Evolutionary conservation across 352 stramenopile species (phyloP), one percentile per base, ranked within the genome.

Genomic region (Globisporangium camurandrum): DNA sequence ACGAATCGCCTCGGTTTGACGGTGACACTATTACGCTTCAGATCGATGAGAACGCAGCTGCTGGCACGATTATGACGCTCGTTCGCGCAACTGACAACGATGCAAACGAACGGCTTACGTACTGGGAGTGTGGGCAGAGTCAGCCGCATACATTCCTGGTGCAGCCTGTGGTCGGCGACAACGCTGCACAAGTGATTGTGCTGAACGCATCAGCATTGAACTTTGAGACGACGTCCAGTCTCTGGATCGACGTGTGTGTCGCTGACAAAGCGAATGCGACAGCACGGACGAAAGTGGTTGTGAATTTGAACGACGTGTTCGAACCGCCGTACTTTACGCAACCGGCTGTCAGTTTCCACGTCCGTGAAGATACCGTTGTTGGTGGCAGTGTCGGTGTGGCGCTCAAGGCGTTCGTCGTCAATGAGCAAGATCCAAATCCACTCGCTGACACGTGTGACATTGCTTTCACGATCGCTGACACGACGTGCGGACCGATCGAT

Each of bases 201-300:
- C 23, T 59, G 12, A 67, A 78, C 45, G 52, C 63, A 8, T 57
- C 49, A 0, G 49, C 49, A 2, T 38, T 85, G 2, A 69, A 83
- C 36, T 85, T 56, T 46, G 73, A 85, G 53, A 46, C 30, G 1
- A 57, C 43, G 11, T 41, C 66, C 4, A 47, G 39, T 3, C 49
- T 82, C 22, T 78, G 64, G 64, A 46, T 85, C 2, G 73, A 83
- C 43, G 41, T 69, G 3, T 85, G 73, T 54, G 73, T 72, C 17
- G 37, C 68, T 50, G 73, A 85, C 36, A 52, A 55, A n/a, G 53
- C 27, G 1, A 65, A 59, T 2, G 49, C 78, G 3, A 62, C 47
- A 0, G 33, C 55, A 24, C 56, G 46, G 23, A 38, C 52, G 0
- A 58, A 71, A 33, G 49, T 79, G 11, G 43, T 14, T 2, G 31